Base-by-base conservation (phyloP, 768 basidiomycete genomes). In the Lentinula raphanica region DNA sequence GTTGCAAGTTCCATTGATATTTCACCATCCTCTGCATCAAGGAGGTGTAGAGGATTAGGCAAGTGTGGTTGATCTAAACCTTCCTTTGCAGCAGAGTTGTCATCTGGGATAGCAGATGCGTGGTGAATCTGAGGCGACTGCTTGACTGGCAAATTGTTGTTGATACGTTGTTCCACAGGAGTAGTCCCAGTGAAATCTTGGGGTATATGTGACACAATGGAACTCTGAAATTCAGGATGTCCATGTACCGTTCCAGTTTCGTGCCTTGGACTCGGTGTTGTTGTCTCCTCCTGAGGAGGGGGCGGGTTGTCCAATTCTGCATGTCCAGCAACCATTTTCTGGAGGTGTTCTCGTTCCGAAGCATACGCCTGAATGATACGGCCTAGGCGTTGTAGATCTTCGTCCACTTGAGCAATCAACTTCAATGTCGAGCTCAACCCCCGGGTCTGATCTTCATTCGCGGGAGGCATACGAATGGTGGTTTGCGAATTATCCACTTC, bases 1-100 rank as follows among this genome's bases (percentile, higher is more conserved):
- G 80, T 79, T 3, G 74, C 80, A 4, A 83, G 74, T 46, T 81
- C 80, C 81, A 83, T 81, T 5, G 76, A 76, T 54, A 74, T 67
- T 54, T 79, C 78, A 7, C 71, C 68, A 31, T 75, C 71, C 15
- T 71, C 62, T 11, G 64, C 67, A 9, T 75, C 77, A 3, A 76
- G 62, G 1, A 70, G 62, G 29, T 66, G 64, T 4, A 17, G 61
- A 48, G 31, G 12, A 13, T 21, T 60, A 59, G 46, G 56, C 11
- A 21, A 54, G 23, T 23, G 32, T 35, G 42, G 9, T n/a, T n/a
- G 5, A 21, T 19, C 12, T 42, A 48, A 12, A 44, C 23, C 42
- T 23, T 44, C 42, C 32, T 56, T 27, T 54, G 21, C 60, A 36
- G 29, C 58, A 15, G 19, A 25, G 13, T 38, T 63, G 35, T 29